These are phyloP conservation scores for Pelargonium myrrhifolium DNA, from an alignment of 441 rosid species.

Conservation along the genomic window DNA sequence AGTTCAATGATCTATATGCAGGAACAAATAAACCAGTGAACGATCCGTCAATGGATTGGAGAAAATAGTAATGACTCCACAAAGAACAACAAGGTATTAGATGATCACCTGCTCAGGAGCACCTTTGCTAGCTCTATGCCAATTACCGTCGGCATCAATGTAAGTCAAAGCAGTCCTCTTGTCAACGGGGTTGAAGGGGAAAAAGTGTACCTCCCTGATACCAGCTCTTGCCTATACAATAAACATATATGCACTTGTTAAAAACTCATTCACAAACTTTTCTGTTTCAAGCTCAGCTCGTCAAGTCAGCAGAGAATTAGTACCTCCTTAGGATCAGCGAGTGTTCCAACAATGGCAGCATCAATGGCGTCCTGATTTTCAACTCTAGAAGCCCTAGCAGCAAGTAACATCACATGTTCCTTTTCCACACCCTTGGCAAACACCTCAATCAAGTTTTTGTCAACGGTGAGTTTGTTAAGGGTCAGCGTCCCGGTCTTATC, in stretches of 20 bases:
- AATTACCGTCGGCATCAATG: conserved; percentile 37
- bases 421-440: conserved; percentile 37
- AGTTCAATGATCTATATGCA: neutral
- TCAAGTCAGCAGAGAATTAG: neutral
- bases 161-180: conserved; percentile 55
- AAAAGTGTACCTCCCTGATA: conserved; percentile 35
- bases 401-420: conserved; percentile 41
- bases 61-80: no score
- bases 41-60: no score
- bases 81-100: neutral
- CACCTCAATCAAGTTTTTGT: conserved; percentile 68
- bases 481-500: no score
- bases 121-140: conserved; percentile 61
- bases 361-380: conserved; percentile 53
- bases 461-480: no score
- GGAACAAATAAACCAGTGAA: neutral
- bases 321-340: conserved; percentile 49
- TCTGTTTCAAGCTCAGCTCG: neutral
- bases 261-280: neutral
- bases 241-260: neutral
- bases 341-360: conserved; percentile 40
- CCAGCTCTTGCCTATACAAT: neutral
- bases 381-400: conserved; percentile 48
- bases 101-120: conserved; percentile 51
- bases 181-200: conserved; percentile 51